Conservation (phyloP, 1,284 basidiomycete genomes). For the Fomitopsis betulina region DNA sequence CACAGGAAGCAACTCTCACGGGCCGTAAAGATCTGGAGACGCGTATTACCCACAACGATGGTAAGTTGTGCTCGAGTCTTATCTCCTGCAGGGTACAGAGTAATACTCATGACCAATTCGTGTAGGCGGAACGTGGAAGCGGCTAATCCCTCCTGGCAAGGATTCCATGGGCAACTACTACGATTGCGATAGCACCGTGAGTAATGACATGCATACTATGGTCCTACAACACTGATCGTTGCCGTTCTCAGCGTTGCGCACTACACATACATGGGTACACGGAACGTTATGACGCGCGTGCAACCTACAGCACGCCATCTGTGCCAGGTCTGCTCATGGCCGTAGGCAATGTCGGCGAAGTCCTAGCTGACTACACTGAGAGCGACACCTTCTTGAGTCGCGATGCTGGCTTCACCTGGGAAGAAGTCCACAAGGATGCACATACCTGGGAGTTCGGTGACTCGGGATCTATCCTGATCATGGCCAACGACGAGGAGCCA, state of each 20-base stretch:
- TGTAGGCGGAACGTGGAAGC: conserved; percentile 83
- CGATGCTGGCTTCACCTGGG: conserved; percentile 97
- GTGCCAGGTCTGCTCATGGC: conserved; percentile 93
- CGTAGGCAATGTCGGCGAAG: conserved; percentile 94
- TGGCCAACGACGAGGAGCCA: conserved; percentile 93
- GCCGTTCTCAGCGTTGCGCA: conserved; percentile 59
- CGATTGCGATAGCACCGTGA: conserved; percentile 66
- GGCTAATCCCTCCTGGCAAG: conserved; percentile 64
- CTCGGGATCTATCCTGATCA: conserved; percentile 88
- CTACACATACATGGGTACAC: conserved; percentile 96
- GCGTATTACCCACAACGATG: conserved; percentile 96
- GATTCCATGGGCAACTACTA: conserved; percentile 83
- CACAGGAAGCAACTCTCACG: conserved; percentile 69
- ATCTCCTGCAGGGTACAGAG: neutral
- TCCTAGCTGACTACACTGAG: conserved; percentile 77
- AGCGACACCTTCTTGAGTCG: conserved; percentile 96
- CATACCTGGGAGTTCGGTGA: conserved; percentile 99
- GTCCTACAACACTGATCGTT: neutral
- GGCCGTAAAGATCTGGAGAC: conserved; percentile 79
- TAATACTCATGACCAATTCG: neutral
- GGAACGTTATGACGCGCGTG: conserved; percentile 83
- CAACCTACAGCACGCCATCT: conserved; percentile 90
- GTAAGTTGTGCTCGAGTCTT: conserved; percentile 31
- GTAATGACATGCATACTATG: conserved; percentile 19
- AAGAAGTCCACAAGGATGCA: conserved; percentile 97